Evolutionary conservation across 2,329 filamentous ascomycete genomes (phyloP).

Genomic region (Alternaria sp.): DNA sequence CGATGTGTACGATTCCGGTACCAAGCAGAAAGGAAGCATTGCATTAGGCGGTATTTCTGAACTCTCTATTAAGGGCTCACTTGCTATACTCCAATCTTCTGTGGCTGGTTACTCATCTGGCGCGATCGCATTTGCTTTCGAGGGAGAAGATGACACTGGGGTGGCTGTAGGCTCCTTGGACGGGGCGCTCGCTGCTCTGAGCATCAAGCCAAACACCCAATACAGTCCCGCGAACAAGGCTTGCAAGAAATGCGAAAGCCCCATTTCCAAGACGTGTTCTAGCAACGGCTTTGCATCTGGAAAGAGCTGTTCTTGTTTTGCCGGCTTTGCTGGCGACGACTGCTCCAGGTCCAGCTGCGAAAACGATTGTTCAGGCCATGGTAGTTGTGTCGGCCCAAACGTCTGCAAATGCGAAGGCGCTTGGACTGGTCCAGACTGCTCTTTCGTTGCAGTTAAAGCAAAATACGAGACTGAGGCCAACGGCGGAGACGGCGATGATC

Average conservation of each 20-base stretch:
- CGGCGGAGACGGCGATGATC: constrained; percentile 45
- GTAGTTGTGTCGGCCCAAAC: constrained; percentile 38
- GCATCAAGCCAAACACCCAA: constrained; percentile 29
- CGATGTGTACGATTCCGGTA: constrained; percentile 32
- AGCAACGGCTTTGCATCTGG: constrained; percentile 27
- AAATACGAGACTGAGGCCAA: constrained; percentile 47
- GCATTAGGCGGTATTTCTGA: constrained; percentile 33
- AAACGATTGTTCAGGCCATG: constrained; percentile 40
- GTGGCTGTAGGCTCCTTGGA: constrained; percentile 34
- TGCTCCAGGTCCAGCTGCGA: constrained; percentile 32
- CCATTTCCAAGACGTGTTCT: constrained; percentile 31
- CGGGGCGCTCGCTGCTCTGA: constrained; percentile 20
- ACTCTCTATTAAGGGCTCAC: constrained; percentile 37
- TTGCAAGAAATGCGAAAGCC: constrained; percentile 29
- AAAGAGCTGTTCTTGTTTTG: constrained; percentile 34
- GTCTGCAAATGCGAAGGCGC: constrained; percentile 36
- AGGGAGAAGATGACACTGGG: constrained; percentile 36
- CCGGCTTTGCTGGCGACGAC: constrained; percentile 35
- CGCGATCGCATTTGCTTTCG: constrained; percentile 37
- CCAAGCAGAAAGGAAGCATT: constrained; percentile 28
- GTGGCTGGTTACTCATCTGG: constrained; percentile 26
- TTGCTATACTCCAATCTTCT: constrained; percentile 35
- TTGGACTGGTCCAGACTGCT: constrained; percentile 42
- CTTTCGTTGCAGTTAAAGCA: constrained; percentile 38
- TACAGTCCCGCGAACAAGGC: constrained; percentile 28